Evolutionary conservation across 2,329 filamentous ascomycete genomes (phyloP).

Genomic region (Monilinia fructigena): DNA sequence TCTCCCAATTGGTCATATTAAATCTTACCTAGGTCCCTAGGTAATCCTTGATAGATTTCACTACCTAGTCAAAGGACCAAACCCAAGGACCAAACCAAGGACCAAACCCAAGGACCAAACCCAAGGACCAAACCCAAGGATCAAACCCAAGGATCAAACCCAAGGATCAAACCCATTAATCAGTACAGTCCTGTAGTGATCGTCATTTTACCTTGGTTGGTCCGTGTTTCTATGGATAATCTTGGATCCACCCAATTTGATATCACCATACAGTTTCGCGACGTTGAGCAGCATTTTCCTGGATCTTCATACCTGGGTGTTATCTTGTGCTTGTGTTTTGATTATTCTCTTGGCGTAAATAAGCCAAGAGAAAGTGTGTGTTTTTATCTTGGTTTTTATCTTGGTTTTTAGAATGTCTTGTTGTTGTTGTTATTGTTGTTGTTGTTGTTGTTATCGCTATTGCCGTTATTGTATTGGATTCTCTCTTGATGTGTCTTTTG

Average conservation of each 20-base stretch:
- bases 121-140: no score
- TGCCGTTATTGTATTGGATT: background rate
- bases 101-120: no score
- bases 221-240: background rate
- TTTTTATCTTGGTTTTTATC: no score
- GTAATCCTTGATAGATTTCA: no score
- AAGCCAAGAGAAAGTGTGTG: slow-evolving; percentile 17
- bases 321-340: background rate
- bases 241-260: slow-evolving; percentile 1
- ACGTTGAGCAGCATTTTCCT: background rate
- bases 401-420: background rate
- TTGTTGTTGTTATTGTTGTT: no score
- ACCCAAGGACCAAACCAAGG: no score
- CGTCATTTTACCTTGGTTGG: slow-evolving; percentile 4
- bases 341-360: slow-evolving; percentile 12
- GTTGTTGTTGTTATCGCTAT: no score
- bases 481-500: background rate
- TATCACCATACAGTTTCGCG: background rate
- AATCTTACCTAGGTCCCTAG: no score
- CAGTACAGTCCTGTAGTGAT: background rate
- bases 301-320: no score
- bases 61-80: no score
- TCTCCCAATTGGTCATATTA: background rate
- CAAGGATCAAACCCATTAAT: no score
- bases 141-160: no score